Percentiles rank a stretch among this genome's conserved stretches.
phyloP scores from a whole-genome alignment of 352 stramenopile genomes.

The Phytophthora syringae region DNA sequence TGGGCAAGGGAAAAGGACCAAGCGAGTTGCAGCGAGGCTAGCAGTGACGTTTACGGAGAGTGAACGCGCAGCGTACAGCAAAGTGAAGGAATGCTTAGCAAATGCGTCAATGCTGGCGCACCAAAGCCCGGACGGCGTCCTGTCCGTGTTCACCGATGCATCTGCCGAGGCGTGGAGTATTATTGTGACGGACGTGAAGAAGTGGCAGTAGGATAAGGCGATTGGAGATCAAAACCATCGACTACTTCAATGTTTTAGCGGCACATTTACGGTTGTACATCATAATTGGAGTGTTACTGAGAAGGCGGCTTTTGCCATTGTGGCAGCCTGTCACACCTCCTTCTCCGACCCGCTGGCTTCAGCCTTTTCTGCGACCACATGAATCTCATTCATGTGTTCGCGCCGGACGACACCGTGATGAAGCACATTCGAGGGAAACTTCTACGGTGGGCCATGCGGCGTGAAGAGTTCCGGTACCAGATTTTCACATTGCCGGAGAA shows the following conservation, averaged over 20 bases:
- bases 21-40: neutral
- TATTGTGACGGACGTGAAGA: constrained; percentile 8
- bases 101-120: neutral
- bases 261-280: neutral
- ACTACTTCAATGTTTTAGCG: neutral
- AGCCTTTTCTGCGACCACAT: constrained; percentile 9
- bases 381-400: constrained; percentile 11
- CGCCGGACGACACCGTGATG: neutral
- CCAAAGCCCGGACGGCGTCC: neutral
- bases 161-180: neutral
- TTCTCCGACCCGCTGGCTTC: constrained; percentile 6
- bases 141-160: constrained; percentile 9
- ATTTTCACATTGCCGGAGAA: constrained; percentile 4
- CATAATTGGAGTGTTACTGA: constrained; percentile 11
- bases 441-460: constrained; percentile 5
- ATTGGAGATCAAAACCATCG: neutral
- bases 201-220: neutral
- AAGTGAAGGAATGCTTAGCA: constrained; percentile 1
- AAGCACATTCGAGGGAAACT: constrained; percentile 9
- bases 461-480: constrained; percentile 1
- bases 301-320: constrained; percentile 18
- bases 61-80: no score
- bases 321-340: constrained; percentile 19
- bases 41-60: no score
- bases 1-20: constrained; percentile 5